Conservation (phyloP, 331 rosid genomes). For the Acacia concinna region DNA sequence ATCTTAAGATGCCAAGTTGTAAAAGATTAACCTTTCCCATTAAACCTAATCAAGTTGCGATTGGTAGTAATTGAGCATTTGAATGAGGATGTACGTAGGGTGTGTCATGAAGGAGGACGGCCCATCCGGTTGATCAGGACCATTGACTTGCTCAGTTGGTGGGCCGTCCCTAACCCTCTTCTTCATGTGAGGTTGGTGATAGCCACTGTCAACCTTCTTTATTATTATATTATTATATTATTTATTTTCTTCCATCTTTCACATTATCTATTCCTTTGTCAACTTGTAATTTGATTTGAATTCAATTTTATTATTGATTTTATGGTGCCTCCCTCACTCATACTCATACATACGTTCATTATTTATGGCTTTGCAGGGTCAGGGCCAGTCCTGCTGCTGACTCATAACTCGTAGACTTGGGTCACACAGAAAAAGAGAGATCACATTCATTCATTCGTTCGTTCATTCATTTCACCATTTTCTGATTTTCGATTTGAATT, state of each 20-base stretch:
- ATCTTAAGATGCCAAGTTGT: too few relatives aligned
- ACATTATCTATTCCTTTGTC: neutral
- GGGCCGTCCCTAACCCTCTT: slow-evolving; percentile 52
- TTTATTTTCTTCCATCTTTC: neutral
- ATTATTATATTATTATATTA: neutral
- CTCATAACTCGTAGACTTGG: neutral
- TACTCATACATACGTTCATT: neutral
- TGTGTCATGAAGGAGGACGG: neutral
- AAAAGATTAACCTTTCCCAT: too few relatives aligned
- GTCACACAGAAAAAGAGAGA: neutral
- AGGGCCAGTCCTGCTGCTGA: neutral
- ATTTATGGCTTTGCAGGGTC: slow-evolving; percentile 31
- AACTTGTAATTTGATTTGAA: slow-evolving; percentile 32
- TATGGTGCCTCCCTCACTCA: slow-evolving; percentile 14
- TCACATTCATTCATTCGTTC: too few relatives aligned
- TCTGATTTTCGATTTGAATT: too few relatives aligned
- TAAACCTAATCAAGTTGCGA: too few relatives aligned
- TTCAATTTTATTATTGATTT: too few relatives aligned
- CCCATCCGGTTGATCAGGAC: slow-evolving; percentile 64
- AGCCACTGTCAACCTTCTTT: slow-evolving; percentile 57
- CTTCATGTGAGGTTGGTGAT: slow-evolving; percentile 75
- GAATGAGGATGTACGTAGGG: neutral
- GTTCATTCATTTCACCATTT: too few relatives aligned
- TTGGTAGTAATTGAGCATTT: neutral
- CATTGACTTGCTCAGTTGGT: slow-evolving; percentile 67